Base-by-base conservation (phyloP, 345 rosid species). In the Gossypium arboreum region DNA sequence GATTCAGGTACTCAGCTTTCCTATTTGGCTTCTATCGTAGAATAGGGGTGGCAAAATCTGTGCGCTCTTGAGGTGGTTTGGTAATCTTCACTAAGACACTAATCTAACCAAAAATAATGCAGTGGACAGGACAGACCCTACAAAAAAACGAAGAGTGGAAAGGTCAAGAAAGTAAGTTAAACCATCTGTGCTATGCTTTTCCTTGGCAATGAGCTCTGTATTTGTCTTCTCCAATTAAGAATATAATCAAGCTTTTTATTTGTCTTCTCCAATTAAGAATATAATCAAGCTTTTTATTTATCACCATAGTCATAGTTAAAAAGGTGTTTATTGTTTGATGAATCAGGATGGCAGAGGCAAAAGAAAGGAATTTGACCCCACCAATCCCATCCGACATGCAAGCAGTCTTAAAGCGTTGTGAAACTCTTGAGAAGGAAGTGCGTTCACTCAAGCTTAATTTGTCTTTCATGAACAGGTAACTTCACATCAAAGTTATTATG, bases 271-370 rank as follows among this genome's bases (percentile, higher is more conserved):
- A 67, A 3, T 58, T 43, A 44, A 10, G 52, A 18, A 20, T 8
- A 58, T 22, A 58, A 11, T 24, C 16, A 22, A 34, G 41, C 41
- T 34, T 34, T 34, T 58, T 58, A 34, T 34, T 34, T 34, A 34
- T 4, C 39, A 34, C 39, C 39, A 4, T 34, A 34, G 39, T 34
- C 39, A 34, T 34, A 4, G 39, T 34, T 34, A 34, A 34, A 34
- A 34, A 34, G 39, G 39, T 34, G 39, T 34, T 34, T 34, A 7
- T 0, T 58, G 8, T 9, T 76, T 68, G 78, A 41, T 77, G 72
- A 54, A 72, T 73, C 56, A 90, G 94, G 82, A 90, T 90, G 94
- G 95, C 92, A 16, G 95, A 88, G 80, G 95, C 95, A 67, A 88
- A 88, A 76, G 95, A 87, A 79, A 80, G 89, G 75, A 88, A 78